phyloP scores from a whole-genome alignment of 768 basidiomycete genomes.

The Leccinum sublutescens region DNA sequence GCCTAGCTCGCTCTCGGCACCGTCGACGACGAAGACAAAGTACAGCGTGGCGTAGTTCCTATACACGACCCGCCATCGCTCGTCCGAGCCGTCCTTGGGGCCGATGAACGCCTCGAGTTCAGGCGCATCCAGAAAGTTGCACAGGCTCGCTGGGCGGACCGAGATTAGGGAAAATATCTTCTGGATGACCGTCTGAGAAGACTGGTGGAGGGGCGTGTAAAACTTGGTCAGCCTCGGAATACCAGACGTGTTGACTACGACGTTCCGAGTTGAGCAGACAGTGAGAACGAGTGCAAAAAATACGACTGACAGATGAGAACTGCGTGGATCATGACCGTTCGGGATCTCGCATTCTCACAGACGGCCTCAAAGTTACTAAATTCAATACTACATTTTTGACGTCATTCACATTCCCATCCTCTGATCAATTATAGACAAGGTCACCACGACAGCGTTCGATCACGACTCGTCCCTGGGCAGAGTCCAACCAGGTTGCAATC shows the following conservation, averaged over 20 bases:
- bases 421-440: background rate
- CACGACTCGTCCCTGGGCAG: slow-evolving; percentile 67
- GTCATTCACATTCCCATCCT: background rate
- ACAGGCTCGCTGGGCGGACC: slow-evolving; percentile 75
- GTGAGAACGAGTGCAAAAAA: slow-evolving; percentile 17
- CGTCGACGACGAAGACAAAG: slow-evolving; percentile 96
- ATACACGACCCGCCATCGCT: slow-evolving; percentile 86
- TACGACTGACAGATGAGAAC: slow-evolving; percentile 73
- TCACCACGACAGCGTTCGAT: background rate
- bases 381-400: background rate
- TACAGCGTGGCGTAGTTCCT: slow-evolving; percentile 94
- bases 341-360: background rate
- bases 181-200: slow-evolving; percentile 66
- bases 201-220: slow-evolving; percentile 71
- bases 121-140: slow-evolving; percentile 96
- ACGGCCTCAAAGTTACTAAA: background rate
- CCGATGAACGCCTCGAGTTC: slow-evolving; percentile 77
- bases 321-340: slow-evolving; percentile 71
- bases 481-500: slow-evolving; percentile 73
- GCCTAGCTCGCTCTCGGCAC: slow-evolving; percentile 94
- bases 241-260: slow-evolving; percentile 91
- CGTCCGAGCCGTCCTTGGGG: slow-evolving; percentile 46
- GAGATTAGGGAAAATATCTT: slow-evolving; percentile 90
- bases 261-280: slow-evolving; percentile 20
- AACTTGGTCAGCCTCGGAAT: slow-evolving; percentile 84